Evolutionary conservation across 768 basidiomycete genomes (phyloP), one percentile per base, ranked within the genome.

Genomic region (Nidularia pulvinata): DNA sequence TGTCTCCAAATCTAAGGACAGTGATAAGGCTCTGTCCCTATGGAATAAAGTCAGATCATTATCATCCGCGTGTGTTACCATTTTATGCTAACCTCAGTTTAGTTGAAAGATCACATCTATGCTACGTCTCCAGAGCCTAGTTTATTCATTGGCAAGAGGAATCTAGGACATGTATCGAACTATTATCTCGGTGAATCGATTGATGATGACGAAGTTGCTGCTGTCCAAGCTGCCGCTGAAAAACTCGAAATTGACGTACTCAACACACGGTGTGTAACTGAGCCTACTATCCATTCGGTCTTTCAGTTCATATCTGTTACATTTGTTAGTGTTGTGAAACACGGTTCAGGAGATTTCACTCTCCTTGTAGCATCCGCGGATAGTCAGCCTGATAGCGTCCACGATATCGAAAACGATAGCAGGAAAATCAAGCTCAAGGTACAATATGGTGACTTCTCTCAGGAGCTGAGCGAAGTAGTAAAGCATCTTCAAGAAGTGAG

Each of bases 101-200:
- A 93, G 88, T 71, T 94, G 58, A 84, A 84, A 66, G 83, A 79
- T 1, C 83, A 91, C 63, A 89, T 95, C 44, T 95, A 93, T 65
- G 73, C 85, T 2, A 60, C 77, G 10, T 62, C 69, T 25, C 92
- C 93, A 2, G 86, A 90, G 63, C 67, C 78, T 1, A 81, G 78
- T 49, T 76, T 92, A 53, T 86, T 81, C 66, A 88, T 95, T 57
- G 93, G 93, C 49, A 93, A 94, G 65, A 88, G 86, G 44, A 76
- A 69, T 50, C 75, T 83, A 19, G 93, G 93, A 1, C 91, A 94
- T 55, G 65, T 91, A 50, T 90, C 87, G 33, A 91, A 93, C 65
- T 95, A 95, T 68, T 95, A 95, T 64, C 82, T 87, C 30, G 91
- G 91, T 1, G 79, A 88, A 55, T 65, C 79, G 7, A 83, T 88